Conservation (phyloP, 2,329 filamentous ascomycete genomes). For the Verticillium tricorpus region DNA sequence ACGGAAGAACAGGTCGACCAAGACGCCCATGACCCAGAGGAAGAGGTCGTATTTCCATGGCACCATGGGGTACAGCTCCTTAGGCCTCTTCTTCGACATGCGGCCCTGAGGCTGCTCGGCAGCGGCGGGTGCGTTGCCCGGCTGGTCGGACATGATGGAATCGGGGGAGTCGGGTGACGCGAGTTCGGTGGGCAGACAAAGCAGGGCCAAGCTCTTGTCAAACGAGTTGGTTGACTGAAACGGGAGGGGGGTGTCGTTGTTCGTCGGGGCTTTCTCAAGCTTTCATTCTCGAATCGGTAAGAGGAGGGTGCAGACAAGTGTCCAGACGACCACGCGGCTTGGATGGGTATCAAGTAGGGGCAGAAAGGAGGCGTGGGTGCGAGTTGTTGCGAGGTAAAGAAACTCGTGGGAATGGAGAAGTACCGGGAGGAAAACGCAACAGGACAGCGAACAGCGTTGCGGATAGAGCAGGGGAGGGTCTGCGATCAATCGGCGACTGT, state of each 20-base stretch:
- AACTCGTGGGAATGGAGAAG: background rate
- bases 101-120: slow-evolving; percentile 19
- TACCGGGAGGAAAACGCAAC: background rate
- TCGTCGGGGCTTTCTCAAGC: background rate
- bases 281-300: background rate
- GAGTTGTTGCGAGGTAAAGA: background rate
- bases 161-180: background rate
- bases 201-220: background rate
- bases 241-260: background rate
- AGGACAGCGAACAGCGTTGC: background rate
- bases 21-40: slow-evolving; percentile 71
- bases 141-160: background rate
- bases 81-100: slow-evolving; percentile 24
- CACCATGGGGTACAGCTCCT: slow-evolving; percentile 65
- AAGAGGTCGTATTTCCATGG: slow-evolving; percentile 71
- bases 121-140: slow-evolving; percentile 9
- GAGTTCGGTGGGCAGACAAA: background rate
- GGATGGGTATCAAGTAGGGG: background rate
- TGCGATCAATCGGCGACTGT: background rate
- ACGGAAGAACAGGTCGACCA: slow-evolving; percentile 95
- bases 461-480: background rate
- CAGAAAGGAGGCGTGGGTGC: background rate
- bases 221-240: background rate
- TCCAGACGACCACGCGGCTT: background rate
- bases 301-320: background rate